phyloP scores from a whole-genome alignment of 768 basidiomycete species.

The Naematelia encephala region DNA sequence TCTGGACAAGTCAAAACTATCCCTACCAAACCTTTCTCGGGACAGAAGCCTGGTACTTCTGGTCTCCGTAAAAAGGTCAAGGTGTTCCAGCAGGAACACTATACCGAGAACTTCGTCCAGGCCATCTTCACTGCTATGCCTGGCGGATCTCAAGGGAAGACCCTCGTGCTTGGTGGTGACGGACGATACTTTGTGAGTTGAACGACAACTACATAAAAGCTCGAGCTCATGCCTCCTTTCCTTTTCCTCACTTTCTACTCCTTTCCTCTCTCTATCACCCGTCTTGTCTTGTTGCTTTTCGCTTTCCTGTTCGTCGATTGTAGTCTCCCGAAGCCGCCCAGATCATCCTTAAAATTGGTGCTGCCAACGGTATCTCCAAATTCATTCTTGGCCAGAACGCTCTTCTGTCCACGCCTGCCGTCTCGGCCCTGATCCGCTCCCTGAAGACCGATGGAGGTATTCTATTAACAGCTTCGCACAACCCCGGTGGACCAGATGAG shows the following conservation, averaged over 20 bases:
- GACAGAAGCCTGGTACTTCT: constrained; percentile 86
- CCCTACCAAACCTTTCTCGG: constrained; percentile 79
- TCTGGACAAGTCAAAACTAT: constrained; percentile 61
- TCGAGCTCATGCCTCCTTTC: background rate
- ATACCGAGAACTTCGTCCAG: constrained; percentile 98
- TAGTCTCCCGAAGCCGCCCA: constrained; percentile 60
- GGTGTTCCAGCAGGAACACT: constrained; percentile 98
- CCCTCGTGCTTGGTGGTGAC: constrained; percentile 94
- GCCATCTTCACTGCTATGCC: constrained; percentile 84
- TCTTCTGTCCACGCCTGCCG: constrained; percentile 95
- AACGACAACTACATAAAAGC: background rate
- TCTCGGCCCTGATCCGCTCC: constrained; percentile 90
- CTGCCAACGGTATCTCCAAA: constrained; percentile 86
- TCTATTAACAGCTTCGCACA: constrained; percentile 93
- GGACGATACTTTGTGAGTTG: constrained; percentile 69
- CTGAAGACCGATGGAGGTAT: constrained; percentile 97
- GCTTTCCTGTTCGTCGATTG: too few relatives aligned
- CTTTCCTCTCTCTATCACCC: background rate
- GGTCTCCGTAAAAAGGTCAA: constrained; percentile 97
- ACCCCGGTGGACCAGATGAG: constrained; percentile 95
- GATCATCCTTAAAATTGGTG: constrained; percentile 86
- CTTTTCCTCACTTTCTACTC: background rate
- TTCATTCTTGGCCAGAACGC: constrained; percentile 87
- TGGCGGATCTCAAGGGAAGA: constrained; percentile 62
- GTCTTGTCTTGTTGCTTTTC: too few relatives aligned